These are phyloP conservation scores for Chrysanthemum makinoi DNA, from an alignment of 129 eudicot species.

Conservation along the genomic window DNA sequence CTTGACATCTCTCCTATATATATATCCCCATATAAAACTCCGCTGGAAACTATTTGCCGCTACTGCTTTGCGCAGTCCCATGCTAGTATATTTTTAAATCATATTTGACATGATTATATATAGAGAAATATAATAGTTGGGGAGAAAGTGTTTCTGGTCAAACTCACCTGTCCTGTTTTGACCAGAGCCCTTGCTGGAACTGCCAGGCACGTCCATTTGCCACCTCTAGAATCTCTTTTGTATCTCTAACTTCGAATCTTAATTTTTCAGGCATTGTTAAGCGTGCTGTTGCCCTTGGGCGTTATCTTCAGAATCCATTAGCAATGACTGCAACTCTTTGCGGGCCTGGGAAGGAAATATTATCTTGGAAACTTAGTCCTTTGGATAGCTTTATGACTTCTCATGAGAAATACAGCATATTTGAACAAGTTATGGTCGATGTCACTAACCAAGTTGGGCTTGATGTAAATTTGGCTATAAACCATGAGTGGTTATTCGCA, in stretches of 20 bases:
- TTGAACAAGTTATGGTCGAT: slow-evolving; percentile 91
- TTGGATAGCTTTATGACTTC: slow-evolving; percentile 73
- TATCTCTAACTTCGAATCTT: not conserved
- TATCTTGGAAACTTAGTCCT: slow-evolving; percentile 76
- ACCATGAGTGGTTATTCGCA: slow-evolving; percentile 91
- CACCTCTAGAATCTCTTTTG: not conserved
- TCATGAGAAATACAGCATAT: slow-evolving; percentile 78
- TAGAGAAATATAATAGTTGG: not conserved
- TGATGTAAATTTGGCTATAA: slow-evolving; percentile 74
- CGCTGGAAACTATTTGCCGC: no score
- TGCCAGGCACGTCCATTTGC: not conserved
- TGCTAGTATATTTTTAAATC: no score
- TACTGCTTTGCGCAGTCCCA: no score
- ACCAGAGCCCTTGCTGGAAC: not conserved
- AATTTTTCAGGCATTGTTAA: slow-evolving; percentile 63
- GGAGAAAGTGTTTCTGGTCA: not conserved
- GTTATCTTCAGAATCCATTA: slow-evolving; percentile 85
- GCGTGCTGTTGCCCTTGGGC: slow-evolving; percentile 89
- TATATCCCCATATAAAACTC: no score
- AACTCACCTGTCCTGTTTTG: not conserved
- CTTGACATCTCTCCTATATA: no score
- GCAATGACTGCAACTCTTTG: slow-evolving; percentile 92
- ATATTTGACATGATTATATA: no score
- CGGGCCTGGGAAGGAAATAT: slow-evolving; percentile 73
- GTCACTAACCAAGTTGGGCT: slow-evolving; percentile 90